A percentile compares a stretch with the other conserved stretches of the same genome.
phyloP scores from a whole-genome alignment of 2,329 filamentous ascomycete species.

The Exophiala calicioides region DNA sequence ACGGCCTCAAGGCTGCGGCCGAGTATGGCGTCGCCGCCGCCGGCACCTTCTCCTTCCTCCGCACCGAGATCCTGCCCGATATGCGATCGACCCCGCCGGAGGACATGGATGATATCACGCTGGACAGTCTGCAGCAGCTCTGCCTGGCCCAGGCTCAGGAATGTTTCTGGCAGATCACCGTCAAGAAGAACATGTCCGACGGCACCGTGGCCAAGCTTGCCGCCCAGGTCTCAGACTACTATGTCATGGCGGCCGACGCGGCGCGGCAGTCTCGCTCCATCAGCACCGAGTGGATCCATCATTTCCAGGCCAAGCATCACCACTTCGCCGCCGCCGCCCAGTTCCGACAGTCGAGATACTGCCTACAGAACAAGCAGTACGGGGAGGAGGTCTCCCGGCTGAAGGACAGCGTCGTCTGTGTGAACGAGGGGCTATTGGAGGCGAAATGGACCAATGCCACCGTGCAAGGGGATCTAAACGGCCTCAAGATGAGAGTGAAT shows the following conservation, averaged over 20 bases:
- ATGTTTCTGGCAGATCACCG: slow-evolving; percentile 97
- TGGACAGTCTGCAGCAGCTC: slow-evolving; percentile 79
- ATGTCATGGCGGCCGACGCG: slow-evolving; percentile 78
- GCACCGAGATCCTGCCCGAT: slow-evolving; percentile 75
- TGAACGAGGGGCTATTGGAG: slow-evolving; percentile 84
- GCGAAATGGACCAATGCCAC: slow-evolving; percentile 76
- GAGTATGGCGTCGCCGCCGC: slow-evolving; percentile 88
- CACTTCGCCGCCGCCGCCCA: slow-evolving; percentile 96
- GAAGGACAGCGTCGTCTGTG: slow-evolving; percentile 77
- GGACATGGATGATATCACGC: slow-evolving; percentile 88
- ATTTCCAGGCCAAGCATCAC: slow-evolving; percentile 94
- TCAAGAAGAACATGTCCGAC: slow-evolving; percentile 91
- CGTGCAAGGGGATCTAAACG: slow-evolving; percentile 79
- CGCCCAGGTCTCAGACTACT: slow-evolving; percentile 86
- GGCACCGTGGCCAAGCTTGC: slow-evolving; percentile 88
- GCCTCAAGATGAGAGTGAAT: slow-evolving; percentile 75
- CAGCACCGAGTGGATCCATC: slow-evolving; percentile 95
- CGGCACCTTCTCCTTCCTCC: slow-evolving; percentile 77
- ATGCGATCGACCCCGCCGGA: slow-evolving; percentile 82
- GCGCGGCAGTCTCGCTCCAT: slow-evolving; percentile 87
- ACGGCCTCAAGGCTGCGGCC: slow-evolving; percentile 83
- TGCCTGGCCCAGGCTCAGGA: slow-evolving; percentile 93
- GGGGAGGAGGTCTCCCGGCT: slow-evolving; percentile 91
- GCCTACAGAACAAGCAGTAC: slow-evolving; percentile 88
- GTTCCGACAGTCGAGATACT: slow-evolving; percentile 86